phyloP scores from a whole-genome alignment of 208 protist species.

The Angomonas ambiguus region DNA sequence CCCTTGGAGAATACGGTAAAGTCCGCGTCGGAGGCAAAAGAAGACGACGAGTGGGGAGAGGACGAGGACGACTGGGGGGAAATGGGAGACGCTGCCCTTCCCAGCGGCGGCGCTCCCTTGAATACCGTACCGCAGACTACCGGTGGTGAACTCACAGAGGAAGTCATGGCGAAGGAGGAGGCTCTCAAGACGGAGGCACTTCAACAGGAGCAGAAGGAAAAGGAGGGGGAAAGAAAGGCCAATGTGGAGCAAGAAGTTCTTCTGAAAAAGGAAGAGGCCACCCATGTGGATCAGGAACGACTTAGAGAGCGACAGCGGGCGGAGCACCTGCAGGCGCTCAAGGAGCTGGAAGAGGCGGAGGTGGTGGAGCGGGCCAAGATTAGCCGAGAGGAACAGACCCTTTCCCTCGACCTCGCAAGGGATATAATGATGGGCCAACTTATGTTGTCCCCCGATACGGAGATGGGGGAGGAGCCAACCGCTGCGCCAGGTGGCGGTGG shows the following conservation, averaged over 20 bases:
- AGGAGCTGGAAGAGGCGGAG: conserved; percentile 6
- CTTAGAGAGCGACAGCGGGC: conserved; percentile 2
- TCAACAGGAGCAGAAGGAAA: conserved; percentile 13
- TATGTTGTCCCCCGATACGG: conserved; percentile 15
- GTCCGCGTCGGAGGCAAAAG: neutral
- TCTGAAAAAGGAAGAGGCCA: neutral
- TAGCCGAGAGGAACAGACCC: conserved; percentile 22
- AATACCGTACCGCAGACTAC: neutral
- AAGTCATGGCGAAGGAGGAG: neutral
- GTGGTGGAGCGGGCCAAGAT: conserved; percentile 19
- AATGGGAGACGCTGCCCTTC: neutral
- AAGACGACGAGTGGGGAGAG: neutral
- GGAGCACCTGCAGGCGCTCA: neutral
- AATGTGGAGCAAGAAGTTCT: conserved; percentile 19
- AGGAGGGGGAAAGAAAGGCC: conserved; percentile 18
- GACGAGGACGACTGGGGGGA: neutral
- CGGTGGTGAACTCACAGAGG: neutral
- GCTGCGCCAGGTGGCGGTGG: neutral
- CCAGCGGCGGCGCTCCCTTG: neutral
- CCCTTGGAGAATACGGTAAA: neutral
- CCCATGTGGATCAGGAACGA: neutral
- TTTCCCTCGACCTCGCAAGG: conserved; percentile 12
- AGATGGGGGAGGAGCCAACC: neutral
- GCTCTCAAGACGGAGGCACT: neutral
- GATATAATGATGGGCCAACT: conserved; percentile 22